These are phyloP conservation scores for Opeltia flavorubescens DNA, from an alignment of 495 filamentous ascomycete genomes.

Conservation along the genomic window DNA sequence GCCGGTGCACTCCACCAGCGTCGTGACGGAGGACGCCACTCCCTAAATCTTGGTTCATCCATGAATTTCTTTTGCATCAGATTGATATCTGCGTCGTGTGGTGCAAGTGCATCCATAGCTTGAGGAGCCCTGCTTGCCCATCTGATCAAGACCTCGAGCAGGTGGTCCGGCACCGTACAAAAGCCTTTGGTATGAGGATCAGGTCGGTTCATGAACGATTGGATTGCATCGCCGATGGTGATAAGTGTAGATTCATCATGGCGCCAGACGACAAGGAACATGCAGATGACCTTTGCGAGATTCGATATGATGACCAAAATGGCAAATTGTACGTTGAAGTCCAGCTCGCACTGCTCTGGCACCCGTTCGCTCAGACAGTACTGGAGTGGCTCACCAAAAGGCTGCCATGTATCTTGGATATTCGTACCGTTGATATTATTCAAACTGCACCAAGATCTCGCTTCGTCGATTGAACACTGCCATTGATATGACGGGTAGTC, in stretches of 20 bases:
- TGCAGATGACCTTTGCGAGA: slow-evolving; percentile 20
- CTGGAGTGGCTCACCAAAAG: slow-evolving; percentile 10
- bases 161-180: slow-evolving; percentile 13
- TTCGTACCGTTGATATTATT: slow-evolving; percentile 1
- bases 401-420: slow-evolving; percentile 2
- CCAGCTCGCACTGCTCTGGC: slow-evolving; percentile 23
- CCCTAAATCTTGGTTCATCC: background rate
- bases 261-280: slow-evolving; percentile 14
- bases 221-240: slow-evolving; percentile 11
- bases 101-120: too few species aligned
- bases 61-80: background rate
- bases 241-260: slow-evolving; percentile 7
- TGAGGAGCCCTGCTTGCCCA: background rate
- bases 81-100: background rate
- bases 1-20: background rate
- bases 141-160: background rate
- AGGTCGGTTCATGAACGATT: slow-evolving; percentile 3
- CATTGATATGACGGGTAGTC: background rate
- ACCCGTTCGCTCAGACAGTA: slow-evolving; percentile 25
- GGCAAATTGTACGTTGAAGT: slow-evolving; percentile 26
- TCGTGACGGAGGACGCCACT: background rate
- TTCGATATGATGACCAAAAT: slow-evolving; percentile 26
- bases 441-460: background rate
- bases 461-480: slow-evolving; percentile 1
- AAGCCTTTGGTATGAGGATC: slow-evolving; percentile 1